These are phyloP conservation scores for Hypholoma fasciculare DNA, from an alignment of 768 basidiomycete species.

Conservation along the genomic window DNA sequence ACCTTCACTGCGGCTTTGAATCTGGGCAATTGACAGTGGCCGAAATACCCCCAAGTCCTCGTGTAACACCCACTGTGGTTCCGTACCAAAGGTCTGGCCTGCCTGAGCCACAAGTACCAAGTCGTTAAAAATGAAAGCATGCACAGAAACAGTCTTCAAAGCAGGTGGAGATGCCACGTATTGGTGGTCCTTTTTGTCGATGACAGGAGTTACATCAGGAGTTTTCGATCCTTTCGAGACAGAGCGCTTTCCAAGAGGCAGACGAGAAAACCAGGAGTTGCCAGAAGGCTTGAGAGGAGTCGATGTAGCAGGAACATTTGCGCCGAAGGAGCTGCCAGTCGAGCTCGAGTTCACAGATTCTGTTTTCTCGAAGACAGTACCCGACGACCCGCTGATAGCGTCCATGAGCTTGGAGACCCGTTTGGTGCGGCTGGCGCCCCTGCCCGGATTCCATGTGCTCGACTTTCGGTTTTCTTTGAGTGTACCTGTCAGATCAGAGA, in stretches of 20 bases:
- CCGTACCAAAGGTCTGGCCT: conserved; percentile 15
- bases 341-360: conserved; percentile 35
- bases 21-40: conserved; percentile 43
- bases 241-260: conserved; percentile 23
- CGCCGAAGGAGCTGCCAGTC: conserved; percentile 12
- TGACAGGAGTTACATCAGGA: not conserved
- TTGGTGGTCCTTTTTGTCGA: not conserved
- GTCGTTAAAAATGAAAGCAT: conserved; percentile 65
- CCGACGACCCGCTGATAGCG: conserved; percentile 44
- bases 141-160: conserved; percentile 23
- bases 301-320: conserved; percentile 11
- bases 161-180: not conserved
- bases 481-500: conserved; percentile 23
- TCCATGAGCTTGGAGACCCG: conserved; percentile 35
- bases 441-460: conserved; percentile 8
- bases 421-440: conserved; percentile 13
- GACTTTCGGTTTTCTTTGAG: not conserved
- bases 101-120: conserved; percentile 58
- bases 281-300: conserved; percentile 15
- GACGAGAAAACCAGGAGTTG: conserved; percentile 24
- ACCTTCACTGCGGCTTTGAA: conserved; percentile 18
- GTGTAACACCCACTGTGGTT: conserved; percentile 25
- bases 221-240: conserved; percentile 14
- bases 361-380: conserved; percentile 41
- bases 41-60: conserved; percentile 42